phyloP scores from a whole-genome alignment of 2,329 filamentous ascomycete genomes.

The Diaporthe citriasiana region DNA sequence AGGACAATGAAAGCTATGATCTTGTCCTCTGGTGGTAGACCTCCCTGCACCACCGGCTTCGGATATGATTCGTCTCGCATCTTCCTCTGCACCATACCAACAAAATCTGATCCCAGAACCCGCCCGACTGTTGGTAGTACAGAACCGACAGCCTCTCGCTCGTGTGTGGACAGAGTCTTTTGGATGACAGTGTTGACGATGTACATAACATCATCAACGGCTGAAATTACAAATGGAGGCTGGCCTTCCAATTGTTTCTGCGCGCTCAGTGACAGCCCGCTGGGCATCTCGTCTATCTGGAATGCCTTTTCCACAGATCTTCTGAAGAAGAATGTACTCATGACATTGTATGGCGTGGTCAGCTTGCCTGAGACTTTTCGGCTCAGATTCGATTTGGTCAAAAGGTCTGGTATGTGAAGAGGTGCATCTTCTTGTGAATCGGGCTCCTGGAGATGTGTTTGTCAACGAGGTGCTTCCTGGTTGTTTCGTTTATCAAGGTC shows the following conservation, averaged over 20 bases:
- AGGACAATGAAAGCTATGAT: constrained; percentile 92
- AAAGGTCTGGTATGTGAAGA: constrained; percentile 78
- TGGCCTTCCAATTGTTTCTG: constrained; percentile 80
- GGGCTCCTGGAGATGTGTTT: constrained; percentile 61
- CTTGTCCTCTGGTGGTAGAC: constrained; percentile 87
- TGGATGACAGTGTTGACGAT: constrained; percentile 95
- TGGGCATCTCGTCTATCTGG: constrained; percentile 90
- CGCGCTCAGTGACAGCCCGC: constrained; percentile 82
- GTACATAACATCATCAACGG: constrained; percentile 99
- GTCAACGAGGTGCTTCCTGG: constrained; percentile 43
- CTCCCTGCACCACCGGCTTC: constrained; percentile 81
- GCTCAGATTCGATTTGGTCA: constrained; percentile 83
- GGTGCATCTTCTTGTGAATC: constrained; percentile 65
- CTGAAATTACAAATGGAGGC: constrained; percentile 91
- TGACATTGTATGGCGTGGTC: constrained; percentile 84
- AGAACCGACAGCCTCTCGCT: constrained; percentile 81
- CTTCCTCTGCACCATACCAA: constrained; percentile 96
- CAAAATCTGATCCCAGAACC: constrained; percentile 89
- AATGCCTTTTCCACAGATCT: constrained; percentile 98
- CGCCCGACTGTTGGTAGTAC: constrained; percentile 84
- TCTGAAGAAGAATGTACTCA: constrained; percentile 97
- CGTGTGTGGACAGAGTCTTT: constrained; percentile 87
- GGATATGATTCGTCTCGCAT: constrained; percentile 98
- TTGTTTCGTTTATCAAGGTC: constrained; percentile 43
- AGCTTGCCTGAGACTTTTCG: constrained; percentile 84